Evolutionary conservation across 2,329 filamentous ascomycete genomes (phyloP).

Genomic region (Ophiocordyceps camponoti-saundersi): DNA sequence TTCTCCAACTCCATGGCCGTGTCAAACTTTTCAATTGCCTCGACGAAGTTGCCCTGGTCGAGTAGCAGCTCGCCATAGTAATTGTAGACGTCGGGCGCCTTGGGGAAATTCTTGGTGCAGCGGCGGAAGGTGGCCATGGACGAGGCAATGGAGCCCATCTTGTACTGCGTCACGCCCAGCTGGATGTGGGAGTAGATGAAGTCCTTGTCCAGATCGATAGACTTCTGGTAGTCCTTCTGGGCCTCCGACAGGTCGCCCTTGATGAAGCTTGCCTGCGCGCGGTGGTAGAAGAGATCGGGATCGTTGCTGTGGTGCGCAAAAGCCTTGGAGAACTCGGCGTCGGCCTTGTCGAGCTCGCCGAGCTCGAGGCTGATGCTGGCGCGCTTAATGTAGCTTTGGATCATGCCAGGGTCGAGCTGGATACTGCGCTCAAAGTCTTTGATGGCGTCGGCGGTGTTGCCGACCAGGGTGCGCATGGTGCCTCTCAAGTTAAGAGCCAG

Average conservation of each 20-base stretch:
- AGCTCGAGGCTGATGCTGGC: slow-evolving; percentile 96
- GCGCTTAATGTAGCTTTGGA: slow-evolving; percentile 96
- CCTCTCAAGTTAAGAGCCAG: slow-evolving; percentile 93
- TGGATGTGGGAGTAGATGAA: slow-evolving; percentile 99
- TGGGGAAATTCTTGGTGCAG: slow-evolving; percentile 96
- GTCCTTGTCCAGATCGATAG: slow-evolving; percentile 84
- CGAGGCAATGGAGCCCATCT: slow-evolving; percentile 95
- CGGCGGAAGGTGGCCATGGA: slow-evolving; percentile 97
- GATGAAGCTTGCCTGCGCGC: slow-evolving; percentile 95
- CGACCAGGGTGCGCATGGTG: slow-evolving; percentile 84
- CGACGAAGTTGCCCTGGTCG: slow-evolving; percentile 88
- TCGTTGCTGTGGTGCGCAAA: slow-evolving; percentile 73
- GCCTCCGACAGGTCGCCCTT: slow-evolving; percentile 84
- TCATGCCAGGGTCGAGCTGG: slow-evolving; percentile 71
- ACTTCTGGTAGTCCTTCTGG: slow-evolving; percentile 98
- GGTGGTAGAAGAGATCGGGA: slow-evolving; percentile 97
- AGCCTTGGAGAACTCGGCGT: slow-evolving; percentile 74
- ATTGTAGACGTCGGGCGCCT: slow-evolving; percentile 96
- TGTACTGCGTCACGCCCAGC: slow-evolving; percentile 97
- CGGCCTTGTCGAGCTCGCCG: slow-evolving; percentile 71
- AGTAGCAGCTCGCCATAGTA: slow-evolving; percentile 96
- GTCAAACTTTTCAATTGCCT: slow-evolving; percentile 96
- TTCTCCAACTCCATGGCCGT: slow-evolving; percentile 98
- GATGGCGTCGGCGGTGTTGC: slow-evolving; percentile 71
- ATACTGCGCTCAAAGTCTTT: slow-evolving; percentile 83